These are phyloP conservation scores for Ascochyta clinopodiicola DNA, from an alignment of 2,329 filamentous ascomycete species.

Conservation along the genomic window DNA sequence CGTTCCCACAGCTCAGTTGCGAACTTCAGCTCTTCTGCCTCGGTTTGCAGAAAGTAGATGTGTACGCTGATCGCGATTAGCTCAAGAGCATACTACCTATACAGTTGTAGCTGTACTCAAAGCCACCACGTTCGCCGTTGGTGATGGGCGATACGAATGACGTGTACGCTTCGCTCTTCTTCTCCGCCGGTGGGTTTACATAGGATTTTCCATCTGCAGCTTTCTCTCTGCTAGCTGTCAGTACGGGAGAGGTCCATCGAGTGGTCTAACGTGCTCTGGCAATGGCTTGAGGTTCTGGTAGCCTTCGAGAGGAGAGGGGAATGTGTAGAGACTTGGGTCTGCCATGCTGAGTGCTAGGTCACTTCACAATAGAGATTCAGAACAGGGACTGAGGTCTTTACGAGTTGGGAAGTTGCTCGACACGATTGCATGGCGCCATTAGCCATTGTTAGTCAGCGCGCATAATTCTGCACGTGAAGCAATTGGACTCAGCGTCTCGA, in stretches of 20 bases:
- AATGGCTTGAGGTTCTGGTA: slow-evolving; percentile 65
- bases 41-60: slow-evolving; percentile 76
- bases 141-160: slow-evolving; percentile 72
- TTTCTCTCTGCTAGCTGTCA: slow-evolving; percentile 56
- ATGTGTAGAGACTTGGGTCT: slow-evolving; percentile 55
- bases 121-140: slow-evolving; percentile 72
- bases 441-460: slow-evolving; percentile 11
- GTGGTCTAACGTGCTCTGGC: slow-evolving; percentile 47
- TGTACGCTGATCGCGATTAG: slow-evolving; percentile 61
- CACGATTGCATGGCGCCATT: slow-evolving; percentile 7
- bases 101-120: slow-evolving; percentile 60
- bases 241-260: neutral
- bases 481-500: slow-evolving; percentile 14
- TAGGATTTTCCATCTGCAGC: slow-evolving; percentile 79
- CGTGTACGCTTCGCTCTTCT: slow-evolving; percentile 72
- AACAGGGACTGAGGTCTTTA: neutral
- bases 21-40: slow-evolving; percentile 67
- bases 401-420: neutral
- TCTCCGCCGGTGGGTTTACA: slow-evolving; percentile 67
- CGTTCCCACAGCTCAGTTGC: slow-evolving; percentile 77
- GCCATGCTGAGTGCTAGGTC: slow-evolving; percentile 40
- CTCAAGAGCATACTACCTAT: neutral
- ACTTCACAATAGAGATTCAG: slow-evolving; percentile 2
- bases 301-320: slow-evolving; percentile 64
- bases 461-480: slow-evolving; percentile 9